Evolutionary conservation across 306 rosid species (phyloP).

Genomic region (Elaeagnus macrophylla): DNA sequence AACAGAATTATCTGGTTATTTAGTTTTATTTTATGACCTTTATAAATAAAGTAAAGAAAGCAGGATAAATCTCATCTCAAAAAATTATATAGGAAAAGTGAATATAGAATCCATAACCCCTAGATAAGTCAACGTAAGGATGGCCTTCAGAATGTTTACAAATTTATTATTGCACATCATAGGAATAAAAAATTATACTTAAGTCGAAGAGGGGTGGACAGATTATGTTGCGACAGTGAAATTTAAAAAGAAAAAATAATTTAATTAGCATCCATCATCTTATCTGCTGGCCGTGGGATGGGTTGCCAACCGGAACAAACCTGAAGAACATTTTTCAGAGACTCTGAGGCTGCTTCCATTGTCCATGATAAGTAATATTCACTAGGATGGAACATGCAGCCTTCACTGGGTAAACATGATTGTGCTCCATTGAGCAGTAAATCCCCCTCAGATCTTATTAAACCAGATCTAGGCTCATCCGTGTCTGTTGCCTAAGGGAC

Average conservation of each 20-base stretch:
- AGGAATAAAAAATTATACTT: too few relatives aligned
- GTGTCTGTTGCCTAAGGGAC: conserved; percentile 40
- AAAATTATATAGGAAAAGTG: too few relatives aligned
- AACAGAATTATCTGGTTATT: too few relatives aligned
- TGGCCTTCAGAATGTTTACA: too few relatives aligned
- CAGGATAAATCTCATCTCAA: too few relatives aligned
- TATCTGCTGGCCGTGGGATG: conserved; percentile 36
- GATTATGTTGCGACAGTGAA: too few relatives aligned
- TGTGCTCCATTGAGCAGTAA: conserved; percentile 56
- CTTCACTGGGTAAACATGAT: conserved; percentile 25
- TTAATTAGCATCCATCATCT: neutral
- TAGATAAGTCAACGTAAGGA: too few relatives aligned
- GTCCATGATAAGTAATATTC: conserved; percentile 52
- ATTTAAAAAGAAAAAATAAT: neutral
- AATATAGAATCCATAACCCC: too few relatives aligned
- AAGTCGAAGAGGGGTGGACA: too few relatives aligned
- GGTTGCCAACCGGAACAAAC: conserved; percentile 70
- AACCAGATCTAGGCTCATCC: conserved; percentile 35
- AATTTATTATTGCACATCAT: too few relatives aligned
- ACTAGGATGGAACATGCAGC: conserved; percentile 49
- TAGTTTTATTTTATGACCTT: too few relatives aligned
- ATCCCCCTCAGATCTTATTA: conserved; percentile 49
- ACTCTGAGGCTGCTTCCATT: conserved; percentile 47
- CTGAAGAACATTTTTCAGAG: conserved; percentile 43
- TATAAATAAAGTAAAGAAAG: too few relatives aligned